A percentile compares a stretch with the other conserved stretches of the same genome.
These are phyloP conservation scores for Monascus ruber DNA, from an alignment of 2,329 filamentous ascomycete species.

Conservation along the genomic window DNA sequence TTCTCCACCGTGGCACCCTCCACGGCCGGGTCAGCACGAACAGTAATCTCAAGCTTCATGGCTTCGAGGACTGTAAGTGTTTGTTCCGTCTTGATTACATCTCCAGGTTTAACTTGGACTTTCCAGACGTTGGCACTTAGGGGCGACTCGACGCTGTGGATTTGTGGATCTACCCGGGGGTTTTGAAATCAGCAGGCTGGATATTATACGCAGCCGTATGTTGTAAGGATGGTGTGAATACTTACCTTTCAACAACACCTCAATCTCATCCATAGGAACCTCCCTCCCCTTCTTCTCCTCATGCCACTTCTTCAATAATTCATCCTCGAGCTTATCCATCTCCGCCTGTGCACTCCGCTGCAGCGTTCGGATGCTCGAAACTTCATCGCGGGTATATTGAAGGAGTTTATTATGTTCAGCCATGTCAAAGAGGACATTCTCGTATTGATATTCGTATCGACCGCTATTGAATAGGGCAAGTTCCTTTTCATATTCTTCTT, in stretches of 20 bases:
- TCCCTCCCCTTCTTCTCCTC: constrained; percentile 37
- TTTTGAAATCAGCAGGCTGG: neutral
- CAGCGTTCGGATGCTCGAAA: constrained; percentile 32
- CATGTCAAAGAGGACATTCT: constrained; percentile 45
- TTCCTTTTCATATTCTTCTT: constrained; percentile 40
- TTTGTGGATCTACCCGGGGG: constrained; percentile 20
- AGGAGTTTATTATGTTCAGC: constrained; percentile 42
- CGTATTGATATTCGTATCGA: constrained; percentile 41
- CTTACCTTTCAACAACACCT: constrained; percentile 37
- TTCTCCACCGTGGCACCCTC: constrained; percentile 25
- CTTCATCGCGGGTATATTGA: constrained; percentile 36
- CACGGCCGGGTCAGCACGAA: constrained; percentile 21
- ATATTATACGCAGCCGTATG: neutral
- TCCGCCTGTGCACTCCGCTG: constrained; percentile 39
- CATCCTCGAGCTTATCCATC: constrained; percentile 27
- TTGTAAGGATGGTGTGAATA: neutral
- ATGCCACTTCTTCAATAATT: constrained; percentile 25
- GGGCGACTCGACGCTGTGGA: constrained; percentile 29
- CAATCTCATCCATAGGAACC: constrained; percentile 39
- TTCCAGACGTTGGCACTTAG: constrained; percentile 47
- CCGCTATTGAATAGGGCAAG: constrained; percentile 40
- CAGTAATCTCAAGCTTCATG: constrained; percentile 48
- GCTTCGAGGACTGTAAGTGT: constrained; percentile 41
- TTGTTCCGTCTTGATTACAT: constrained; percentile 32
- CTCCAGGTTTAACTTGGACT: constrained; percentile 33